These are phyloP conservation scores for Ogataea pini DNA, from an alignment of 805 yeast species.

Conservation along the genomic window DNA sequence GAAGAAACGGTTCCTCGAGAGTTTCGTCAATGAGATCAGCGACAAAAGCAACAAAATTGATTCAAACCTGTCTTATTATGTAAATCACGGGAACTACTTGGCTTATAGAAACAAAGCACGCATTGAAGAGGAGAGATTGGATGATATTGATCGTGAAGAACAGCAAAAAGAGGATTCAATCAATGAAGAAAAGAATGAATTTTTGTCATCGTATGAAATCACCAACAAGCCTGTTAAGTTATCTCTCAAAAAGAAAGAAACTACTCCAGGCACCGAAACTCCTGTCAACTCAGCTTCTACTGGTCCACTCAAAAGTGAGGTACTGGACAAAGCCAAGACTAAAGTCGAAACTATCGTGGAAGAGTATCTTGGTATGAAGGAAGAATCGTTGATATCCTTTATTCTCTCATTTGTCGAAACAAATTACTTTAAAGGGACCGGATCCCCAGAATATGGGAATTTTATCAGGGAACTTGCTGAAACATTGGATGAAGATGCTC, in stretches of 20 bases:
- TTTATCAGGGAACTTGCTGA: conserved; percentile 50
- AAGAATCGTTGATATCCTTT: conserved; percentile 49
- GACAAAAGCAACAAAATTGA: conserved; percentile 36
- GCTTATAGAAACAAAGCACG: conserved; percentile 40
- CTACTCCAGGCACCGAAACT: too few species aligned
- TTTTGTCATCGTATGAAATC: conserved; percentile 20
- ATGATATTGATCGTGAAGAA: conserved; percentile 41
- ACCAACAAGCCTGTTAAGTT: conserved; percentile 25
- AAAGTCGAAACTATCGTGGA: conserved; percentile 47
- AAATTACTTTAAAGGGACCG: conserved; percentile 32
- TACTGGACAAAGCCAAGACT: conserved; percentile 31
- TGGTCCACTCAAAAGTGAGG: not conserved
- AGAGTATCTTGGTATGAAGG: conserved; percentile 54
- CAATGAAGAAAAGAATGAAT: conserved; percentile 16
- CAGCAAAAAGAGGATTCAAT: conserved; percentile 30
- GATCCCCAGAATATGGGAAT: conserved; percentile 32
- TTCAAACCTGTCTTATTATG: conserved; percentile 37
- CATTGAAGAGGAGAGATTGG: conserved; percentile 45
- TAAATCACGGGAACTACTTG: conserved; percentile 46
- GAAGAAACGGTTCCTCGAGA: conserved; percentile 28
- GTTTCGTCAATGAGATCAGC: conserved; percentile 30
- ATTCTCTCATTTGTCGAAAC: conserved; percentile 41
- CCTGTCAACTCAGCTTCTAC: too few species aligned
- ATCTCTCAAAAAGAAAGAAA: conserved; percentile 22
- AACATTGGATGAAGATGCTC: conserved; percentile 48